Base-by-base conservation (phyloP, 2,329 filamentous ascomycete species). In the Scorias spongiosa region DNA sequence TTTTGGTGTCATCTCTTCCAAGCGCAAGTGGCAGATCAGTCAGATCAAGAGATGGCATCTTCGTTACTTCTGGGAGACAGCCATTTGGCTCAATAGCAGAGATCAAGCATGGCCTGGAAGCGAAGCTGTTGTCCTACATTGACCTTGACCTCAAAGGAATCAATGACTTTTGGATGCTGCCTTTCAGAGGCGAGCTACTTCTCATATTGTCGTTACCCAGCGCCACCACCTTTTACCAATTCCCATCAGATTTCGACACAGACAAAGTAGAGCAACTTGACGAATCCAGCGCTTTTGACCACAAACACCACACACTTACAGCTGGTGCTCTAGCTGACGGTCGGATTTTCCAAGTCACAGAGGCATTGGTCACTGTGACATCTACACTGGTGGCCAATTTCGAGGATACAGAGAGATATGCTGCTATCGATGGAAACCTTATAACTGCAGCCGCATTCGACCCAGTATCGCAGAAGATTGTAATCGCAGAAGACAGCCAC, bases 61-160 rank as follows among this genome's bases (percentile, higher is more conserved):
- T 68, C 28, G 55, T 65, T 8, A 63, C 67, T 15, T 65, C 65
- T 28, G 66, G 67, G n/a, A 54, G 59, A 10, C 57, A 63, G 29
- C 66, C 66, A 28, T 60, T 64, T 48, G 67, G 68, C 10, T 47
- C 61, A 4, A 52, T 71, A 1, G 63, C 66, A 1, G 67, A 70
- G 48, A 51, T 70, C 14, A 53, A 67, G 32, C 42, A 49, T 30
- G 68, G 68, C 2, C 38, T 67, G 12, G 61, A 67, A 40, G 66
- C 65, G 9, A 51, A 49, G 10, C 29, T 59, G n/a, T 51, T 48
- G 8, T 43, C 45, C 2, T 49, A 44, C 17, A 44, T 59, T 20
- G 46, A 51, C n/a, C 40, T 55, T 10, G 51, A 50, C 12, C 41
- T 61, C 10, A 51, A 59, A 1, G 52, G 44, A 17, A 48, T 50